phyloP scores from a whole-genome alignment of 345 rosid species.

The Syzygium aqueum region DNA sequence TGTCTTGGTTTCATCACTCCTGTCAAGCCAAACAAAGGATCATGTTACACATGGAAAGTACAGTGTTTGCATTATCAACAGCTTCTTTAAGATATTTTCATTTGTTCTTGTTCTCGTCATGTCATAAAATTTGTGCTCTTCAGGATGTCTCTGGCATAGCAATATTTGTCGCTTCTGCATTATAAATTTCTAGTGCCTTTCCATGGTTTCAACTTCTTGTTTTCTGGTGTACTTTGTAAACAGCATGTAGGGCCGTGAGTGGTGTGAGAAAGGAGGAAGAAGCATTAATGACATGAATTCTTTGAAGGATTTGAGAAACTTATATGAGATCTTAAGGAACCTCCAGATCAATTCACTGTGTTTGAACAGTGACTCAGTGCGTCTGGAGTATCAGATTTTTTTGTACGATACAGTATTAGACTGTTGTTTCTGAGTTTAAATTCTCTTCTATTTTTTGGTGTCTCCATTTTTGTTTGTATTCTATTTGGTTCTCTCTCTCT shows the following conservation, averaged over 20 bases:
- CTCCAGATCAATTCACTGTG: background rate
- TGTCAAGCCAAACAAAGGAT: conserved; percentile 78
- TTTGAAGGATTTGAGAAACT: background rate
- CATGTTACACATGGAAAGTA: conserved; percentile 56
- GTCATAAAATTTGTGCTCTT: background rate
- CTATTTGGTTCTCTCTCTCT: background rate
- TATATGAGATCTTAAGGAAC: background rate
- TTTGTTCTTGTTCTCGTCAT: background rate
- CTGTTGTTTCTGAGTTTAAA: background rate
- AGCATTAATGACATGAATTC: background rate
- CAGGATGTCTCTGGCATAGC: background rate
- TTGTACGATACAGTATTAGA: background rate
- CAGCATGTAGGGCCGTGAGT: background rate
- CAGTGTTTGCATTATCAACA: background rate
- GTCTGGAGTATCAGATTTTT: background rate
- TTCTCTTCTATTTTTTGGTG: background rate
- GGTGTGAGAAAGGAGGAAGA: background rate
- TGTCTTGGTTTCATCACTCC: conserved; percentile 50
- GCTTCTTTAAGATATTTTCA: background rate
- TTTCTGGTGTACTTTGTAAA: background rate
- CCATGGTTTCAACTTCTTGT: background rate
- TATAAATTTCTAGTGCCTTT: background rate
- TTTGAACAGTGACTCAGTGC: background rate
- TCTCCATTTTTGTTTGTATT: background rate
- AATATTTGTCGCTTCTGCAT: background rate